These are phyloP conservation scores for Kluyveromyces marxianus DNA, from an alignment of 1,139 yeast species.

Conservation along the genomic window DNA sequence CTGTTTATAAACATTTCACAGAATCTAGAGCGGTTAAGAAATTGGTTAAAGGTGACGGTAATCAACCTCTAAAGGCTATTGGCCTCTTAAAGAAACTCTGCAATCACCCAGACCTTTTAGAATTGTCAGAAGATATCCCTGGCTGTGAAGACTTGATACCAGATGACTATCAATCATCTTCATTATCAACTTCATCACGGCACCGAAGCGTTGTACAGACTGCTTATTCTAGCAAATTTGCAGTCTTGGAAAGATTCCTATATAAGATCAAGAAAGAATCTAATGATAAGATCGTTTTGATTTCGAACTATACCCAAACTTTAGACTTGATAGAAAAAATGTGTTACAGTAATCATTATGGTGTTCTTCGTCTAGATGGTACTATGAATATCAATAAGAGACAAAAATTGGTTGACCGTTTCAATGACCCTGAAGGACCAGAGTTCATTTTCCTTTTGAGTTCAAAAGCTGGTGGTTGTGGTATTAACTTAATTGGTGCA, in stretches of 20 bases:
- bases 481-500: constrained; percentile 94
- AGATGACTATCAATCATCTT: constrained; percentile 49
- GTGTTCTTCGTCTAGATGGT: constrained; percentile 83
- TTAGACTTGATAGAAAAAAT: constrained; percentile 80
- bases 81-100: constrained; percentile 83
- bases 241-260: constrained; percentile 62
- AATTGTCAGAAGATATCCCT: constrained; percentile 67
- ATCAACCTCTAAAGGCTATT: constrained; percentile 83
- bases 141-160: constrained; percentile 66
- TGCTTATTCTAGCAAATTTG: constrained; percentile 50
- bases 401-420: constrained; percentile 83
- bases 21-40: constrained; percentile 74
- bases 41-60: constrained; percentile 47
- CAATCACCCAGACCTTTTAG: constrained; percentile 83
- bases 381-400: constrained; percentile 87
- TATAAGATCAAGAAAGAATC: constrained; percentile 71
- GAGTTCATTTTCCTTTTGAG: constrained; percentile 85
- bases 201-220: constrained; percentile 43
- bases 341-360: constrained; percentile 71
- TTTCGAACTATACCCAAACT: constrained; percentile 92
- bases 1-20: constrained; percentile 65
- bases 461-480: constrained; percentile 99
- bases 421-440: constrained; percentile 82
- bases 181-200: constrained; percentile 13
- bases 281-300: constrained; percentile 86